Evolutionary conservation across 140 eudicot genomes (phyloP).

Genomic region (Senecio squalidus): DNA sequence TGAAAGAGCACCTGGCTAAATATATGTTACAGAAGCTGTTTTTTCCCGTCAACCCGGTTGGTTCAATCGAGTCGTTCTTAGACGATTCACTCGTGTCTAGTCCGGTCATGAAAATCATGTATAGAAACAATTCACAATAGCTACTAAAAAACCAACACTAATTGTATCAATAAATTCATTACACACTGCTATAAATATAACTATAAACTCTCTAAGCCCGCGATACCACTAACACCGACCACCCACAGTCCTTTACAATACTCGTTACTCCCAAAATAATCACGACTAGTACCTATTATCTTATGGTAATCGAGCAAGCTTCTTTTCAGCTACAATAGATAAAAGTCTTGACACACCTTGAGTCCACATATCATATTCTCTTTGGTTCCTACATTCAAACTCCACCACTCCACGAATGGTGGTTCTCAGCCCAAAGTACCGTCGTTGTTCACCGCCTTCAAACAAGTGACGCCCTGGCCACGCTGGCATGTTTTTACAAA

Average conservation of each 20-base stretch:
- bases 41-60: too few species aligned
- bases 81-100: too few species aligned
- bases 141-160: slow-evolving; percentile 13
- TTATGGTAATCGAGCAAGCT: slow-evolving; percentile 17
- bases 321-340: slow-evolving; percentile 58
- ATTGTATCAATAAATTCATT: slow-evolving; percentile 3
- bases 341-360: slow-evolving; percentile 86
- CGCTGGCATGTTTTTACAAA: slow-evolving; percentile 68
- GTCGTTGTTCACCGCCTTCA: slow-evolving; percentile 78
- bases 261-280: not conserved
- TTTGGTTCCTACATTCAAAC: slow-evolving; percentile 78
- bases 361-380: slow-evolving; percentile 91
- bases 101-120: too few species aligned
- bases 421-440: slow-evolving; percentile 87
- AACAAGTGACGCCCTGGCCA: slow-evolving; percentile 92
- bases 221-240: slow-evolving; percentile 10
- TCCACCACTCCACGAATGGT: slow-evolving; percentile 71
- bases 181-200: slow-evolving; percentile 18
- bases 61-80: too few species aligned
- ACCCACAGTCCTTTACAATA: slow-evolving; percentile 13
- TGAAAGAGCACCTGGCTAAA: too few species aligned
- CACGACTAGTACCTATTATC: not conserved
- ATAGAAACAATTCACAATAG: not conserved
- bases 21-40: too few species aligned
- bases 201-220: slow-evolving; percentile 12